phyloP scores from a whole-genome alignment of 179 eudicot species.

The Nepenthes alata region DNA sequence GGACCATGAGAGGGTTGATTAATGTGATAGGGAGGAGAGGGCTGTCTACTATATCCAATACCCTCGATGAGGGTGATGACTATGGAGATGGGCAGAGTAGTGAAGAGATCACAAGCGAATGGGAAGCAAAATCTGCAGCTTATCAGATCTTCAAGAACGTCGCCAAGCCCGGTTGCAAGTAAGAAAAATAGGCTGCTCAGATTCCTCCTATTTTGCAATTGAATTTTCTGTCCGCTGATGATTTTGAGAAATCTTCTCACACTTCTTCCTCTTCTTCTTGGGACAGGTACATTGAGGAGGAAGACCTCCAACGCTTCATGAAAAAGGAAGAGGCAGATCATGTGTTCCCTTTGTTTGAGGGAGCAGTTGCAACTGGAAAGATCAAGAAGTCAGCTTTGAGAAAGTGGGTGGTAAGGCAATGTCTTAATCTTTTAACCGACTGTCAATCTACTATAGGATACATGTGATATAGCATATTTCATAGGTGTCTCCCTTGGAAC shows the following conservation, averaged over 20 bases:
- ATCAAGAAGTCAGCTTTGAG: conserved; percentile 45
- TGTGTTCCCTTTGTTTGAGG: conserved; percentile 47
- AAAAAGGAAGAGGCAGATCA: conserved; percentile 54
- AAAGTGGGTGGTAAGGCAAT: conserved; percentile 69
- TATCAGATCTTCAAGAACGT: conserved; percentile 52
- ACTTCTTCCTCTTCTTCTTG: not conserved
- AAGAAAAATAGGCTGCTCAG: conserved; percentile 14
- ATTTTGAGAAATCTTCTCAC: not conserved
- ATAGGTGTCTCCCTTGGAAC: too few relatives aligned
- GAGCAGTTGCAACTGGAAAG: conserved; percentile 50
- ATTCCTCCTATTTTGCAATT: not conserved
- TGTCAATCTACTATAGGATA: too few relatives aligned
- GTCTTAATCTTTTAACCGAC: not conserved
- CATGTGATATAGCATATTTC: too few relatives aligned
- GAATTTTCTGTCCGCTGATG: not conserved
- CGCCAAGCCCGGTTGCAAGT: conserved; percentile 50
- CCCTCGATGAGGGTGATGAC: conserved; percentile 35
- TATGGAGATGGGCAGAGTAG: conserved; percentile 23
- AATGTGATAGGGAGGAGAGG: conserved; percentile 42
- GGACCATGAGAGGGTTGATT: conserved; percentile 72
- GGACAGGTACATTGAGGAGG: conserved; percentile 65
- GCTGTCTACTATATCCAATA: conserved; percentile 39
- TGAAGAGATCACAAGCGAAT: conserved; percentile 44
- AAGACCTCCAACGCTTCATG: conserved; percentile 64
- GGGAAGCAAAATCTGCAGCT: conserved; percentile 69